Percentiles rank a stretch among this genome's conserved stretches.
Evolutionary conservation across 306 rosid genomes (phyloP).

Genomic region (Nissolia schottii): DNA sequence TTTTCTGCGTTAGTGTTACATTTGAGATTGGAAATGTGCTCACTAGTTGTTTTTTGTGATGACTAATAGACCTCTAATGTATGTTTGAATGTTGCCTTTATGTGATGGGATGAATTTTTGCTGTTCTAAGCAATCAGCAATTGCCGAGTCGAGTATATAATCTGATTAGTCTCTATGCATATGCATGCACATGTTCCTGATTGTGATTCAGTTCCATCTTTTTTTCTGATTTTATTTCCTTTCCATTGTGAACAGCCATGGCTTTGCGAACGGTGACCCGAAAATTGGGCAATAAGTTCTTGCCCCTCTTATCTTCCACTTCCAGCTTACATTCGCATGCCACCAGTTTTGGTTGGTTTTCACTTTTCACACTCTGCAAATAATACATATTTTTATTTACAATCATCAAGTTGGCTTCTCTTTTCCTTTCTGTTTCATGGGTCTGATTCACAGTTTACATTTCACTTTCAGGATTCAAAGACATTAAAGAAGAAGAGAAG

Average conservation of each 20-base stretch:
- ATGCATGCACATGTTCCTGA: not conserved
- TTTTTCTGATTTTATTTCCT: not conserved
- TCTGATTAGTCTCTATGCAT: too few relatives aligned
- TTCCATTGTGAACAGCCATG: slow-evolving; percentile 37
- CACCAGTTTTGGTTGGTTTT: slow-evolving; percentile 82
- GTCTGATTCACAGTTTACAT: not conserved
- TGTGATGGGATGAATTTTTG: too few relatives aligned
- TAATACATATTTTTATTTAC: not conserved
- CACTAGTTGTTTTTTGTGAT: too few relatives aligned
- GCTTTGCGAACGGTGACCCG: slow-evolving; percentile 51
- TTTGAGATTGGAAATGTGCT: too few relatives aligned
- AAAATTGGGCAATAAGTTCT: slow-evolving; percentile 46
- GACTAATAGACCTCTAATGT: too few relatives aligned
- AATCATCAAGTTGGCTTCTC: not conserved
- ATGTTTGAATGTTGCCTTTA: too few relatives aligned
- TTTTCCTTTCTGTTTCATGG: not conserved
- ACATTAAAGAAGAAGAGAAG: slow-evolving; percentile 88
- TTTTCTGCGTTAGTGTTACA: too few relatives aligned
- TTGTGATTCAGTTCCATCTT: not conserved
- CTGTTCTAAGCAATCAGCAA: too few relatives aligned
- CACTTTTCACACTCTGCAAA: not conserved
- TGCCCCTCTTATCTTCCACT: slow-evolving; percentile 52
- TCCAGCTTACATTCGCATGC: slow-evolving; percentile 72
- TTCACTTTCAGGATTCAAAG: slow-evolving; percentile 63
- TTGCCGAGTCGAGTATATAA: too few relatives aligned